phyloP scores from a whole-genome alignment of 176 grass and related monocot species.

The Coix lacrymajobi region DNA sequence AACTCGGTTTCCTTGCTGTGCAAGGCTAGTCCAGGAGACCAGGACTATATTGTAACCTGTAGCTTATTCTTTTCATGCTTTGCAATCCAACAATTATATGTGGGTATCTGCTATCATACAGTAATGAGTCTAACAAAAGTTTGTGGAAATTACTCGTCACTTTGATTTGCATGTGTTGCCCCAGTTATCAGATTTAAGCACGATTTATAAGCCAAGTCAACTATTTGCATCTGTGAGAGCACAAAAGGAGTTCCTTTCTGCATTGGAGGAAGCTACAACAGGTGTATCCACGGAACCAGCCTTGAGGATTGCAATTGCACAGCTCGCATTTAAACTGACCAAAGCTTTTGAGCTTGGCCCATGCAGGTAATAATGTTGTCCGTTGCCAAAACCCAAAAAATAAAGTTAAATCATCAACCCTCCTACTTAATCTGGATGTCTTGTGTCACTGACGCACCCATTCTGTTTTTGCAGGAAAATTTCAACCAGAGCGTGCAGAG shows the following conservation, averaged over 20 bases:
- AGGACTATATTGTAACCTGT: too few species aligned
- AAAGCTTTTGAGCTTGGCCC: constrained; percentile 55
- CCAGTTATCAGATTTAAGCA: constrained; percentile 80
- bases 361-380: constrained; percentile 54
- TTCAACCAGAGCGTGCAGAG: constrained; percentile 44
- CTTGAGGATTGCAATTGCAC: constrained; percentile 50
- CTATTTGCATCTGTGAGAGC: constrained; percentile 73
- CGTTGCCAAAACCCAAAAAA: background rate
- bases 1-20: background rate
- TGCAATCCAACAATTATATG: background rate
- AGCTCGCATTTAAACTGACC: constrained; percentile 57
- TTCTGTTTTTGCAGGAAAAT: constrained; percentile 51
- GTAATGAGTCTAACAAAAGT: background rate
- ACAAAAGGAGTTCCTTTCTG: constrained; percentile 68
- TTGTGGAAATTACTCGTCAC: constrained; percentile 14
- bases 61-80: background rate
- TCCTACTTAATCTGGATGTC: background rate
- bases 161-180: constrained; percentile 18
- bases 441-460: background rate
- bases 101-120: background rate
- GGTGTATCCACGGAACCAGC: constrained; percentile 44
- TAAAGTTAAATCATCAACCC: background rate
- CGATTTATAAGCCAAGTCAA: constrained; percentile 56
- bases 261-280: constrained; percentile 55
- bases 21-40: too few species aligned